phyloP scores from a whole-genome alignment of 495 filamentous ascomycete genomes.

The Gamarada debralockiae region DNA sequence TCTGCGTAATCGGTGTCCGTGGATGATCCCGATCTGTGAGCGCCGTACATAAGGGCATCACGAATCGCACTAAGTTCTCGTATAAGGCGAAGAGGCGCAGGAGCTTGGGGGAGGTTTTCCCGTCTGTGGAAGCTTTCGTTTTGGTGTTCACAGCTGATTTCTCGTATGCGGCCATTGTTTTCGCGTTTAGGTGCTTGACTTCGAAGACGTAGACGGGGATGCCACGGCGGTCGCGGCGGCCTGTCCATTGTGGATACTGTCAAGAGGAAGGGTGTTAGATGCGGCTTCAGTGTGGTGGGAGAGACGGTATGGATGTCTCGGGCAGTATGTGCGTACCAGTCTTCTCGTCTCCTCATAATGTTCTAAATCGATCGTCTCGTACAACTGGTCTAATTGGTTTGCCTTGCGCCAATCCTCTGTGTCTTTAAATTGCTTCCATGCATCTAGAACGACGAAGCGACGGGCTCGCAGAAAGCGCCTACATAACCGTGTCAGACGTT shows the following conservation, averaged over 20 bases:
- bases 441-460: slow-evolving; percentile 66
- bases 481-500: slow-evolving; percentile 16
- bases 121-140: slow-evolving; percentile 49
- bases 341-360: slow-evolving; percentile 75
- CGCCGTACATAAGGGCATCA: slow-evolving; percentile 74
- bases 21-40: slow-evolving; percentile 63
- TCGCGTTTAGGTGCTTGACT: slow-evolving; percentile 74
- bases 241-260: slow-evolving; percentile 92
- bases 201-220: slow-evolving; percentile 89
- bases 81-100: slow-evolving; percentile 83
- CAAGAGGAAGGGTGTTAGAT: too few species aligned
- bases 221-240: slow-evolving; percentile 78
- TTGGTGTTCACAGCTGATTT: slow-evolving; percentile 47
- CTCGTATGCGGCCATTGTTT: slow-evolving; percentile 75
- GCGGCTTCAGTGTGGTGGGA: background rate
- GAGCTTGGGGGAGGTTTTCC: slow-evolving; percentile 62
- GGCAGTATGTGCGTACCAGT: slow-evolving; percentile 50
- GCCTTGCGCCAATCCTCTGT: slow-evolving; percentile 84
- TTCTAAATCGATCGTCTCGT: slow-evolving; percentile 73
- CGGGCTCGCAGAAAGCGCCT: slow-evolving; percentile 81
- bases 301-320: background rate
- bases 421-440: slow-evolving; percentile 79
- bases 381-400: slow-evolving; percentile 69
- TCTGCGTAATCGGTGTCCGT: slow-evolving; percentile 76
- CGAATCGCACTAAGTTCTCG: slow-evolving; percentile 84